Evolutionary conservation across 805 yeast genomes (phyloP).

Genomic region (Yamadazyma akitaensis): DNA sequence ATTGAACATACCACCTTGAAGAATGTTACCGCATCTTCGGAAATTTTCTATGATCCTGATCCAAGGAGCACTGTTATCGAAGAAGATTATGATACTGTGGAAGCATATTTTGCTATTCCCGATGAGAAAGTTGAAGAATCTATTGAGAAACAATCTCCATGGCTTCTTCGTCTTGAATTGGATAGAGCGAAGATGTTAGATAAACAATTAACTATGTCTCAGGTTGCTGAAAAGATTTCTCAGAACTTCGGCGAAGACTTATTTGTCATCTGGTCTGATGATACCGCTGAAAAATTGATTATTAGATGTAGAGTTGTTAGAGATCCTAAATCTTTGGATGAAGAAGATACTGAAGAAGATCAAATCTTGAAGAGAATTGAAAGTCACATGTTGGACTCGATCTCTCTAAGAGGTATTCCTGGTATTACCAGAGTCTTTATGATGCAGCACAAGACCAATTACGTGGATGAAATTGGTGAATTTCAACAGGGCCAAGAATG

Average conservation of each 20-base stretch:
- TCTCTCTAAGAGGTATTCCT: constrained; percentile 92
- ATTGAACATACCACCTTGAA: constrained; percentile 94
- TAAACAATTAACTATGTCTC: constrained; percentile 95
- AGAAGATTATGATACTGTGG: constrained; percentile 96
- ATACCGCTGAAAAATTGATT: constrained; percentile 93
- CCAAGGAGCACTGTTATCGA: constrained; percentile 95
- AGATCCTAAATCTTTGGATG: constrained; percentile 90
- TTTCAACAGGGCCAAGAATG: constrained; percentile 88
- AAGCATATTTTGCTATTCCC: constrained; percentile 94
- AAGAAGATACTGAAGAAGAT: constrained; percentile 96
- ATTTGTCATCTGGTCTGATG: constrained; percentile 98
- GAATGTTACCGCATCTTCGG: constrained; percentile 96
- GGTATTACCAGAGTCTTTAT: constrained; percentile 88
- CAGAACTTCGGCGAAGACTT: constrained; percentile 91
- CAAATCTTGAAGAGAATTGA: constrained; percentile 93
- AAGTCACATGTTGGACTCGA: constrained; percentile 92
- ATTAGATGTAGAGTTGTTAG: constrained; percentile 98
- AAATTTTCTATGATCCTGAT: constrained; percentile 96
- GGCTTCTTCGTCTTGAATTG: constrained; percentile 93
- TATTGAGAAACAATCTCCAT: constrained; percentile 92
- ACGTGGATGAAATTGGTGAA: constrained; percentile 81
- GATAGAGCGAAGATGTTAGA: constrained; percentile 99
- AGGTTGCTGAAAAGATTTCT: constrained; percentile 93
- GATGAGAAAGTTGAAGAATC: constrained; percentile 96
- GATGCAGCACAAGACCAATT: constrained; percentile 77